A percentile compares a stretch with the other conserved stretches of the same genome.
phyloP scores from a whole-genome alignment of 148 eudicot species.

The Persicaria tinctoria region DNA sequence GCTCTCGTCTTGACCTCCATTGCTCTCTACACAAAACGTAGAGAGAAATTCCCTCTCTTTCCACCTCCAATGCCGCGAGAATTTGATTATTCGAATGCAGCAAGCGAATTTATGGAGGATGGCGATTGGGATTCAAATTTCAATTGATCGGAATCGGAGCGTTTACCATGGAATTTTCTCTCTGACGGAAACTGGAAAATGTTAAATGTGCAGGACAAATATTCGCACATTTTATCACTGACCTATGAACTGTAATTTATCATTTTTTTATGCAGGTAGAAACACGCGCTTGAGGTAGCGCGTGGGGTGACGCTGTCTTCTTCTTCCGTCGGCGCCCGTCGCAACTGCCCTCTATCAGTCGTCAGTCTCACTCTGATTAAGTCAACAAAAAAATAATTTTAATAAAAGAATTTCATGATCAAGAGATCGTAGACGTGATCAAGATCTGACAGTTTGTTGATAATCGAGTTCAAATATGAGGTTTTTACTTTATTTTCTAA shows the following conservation, averaged over 20 bases:
- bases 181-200: neutral
- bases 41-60: neutral
- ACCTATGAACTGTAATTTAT: neutral
- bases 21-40: neutral
- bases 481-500: too few species aligned
- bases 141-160: neutral
- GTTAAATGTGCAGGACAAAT: neutral
- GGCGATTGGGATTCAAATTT: neutral
- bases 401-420: too few species aligned
- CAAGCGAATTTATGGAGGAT: neutral
- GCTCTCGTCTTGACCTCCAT: slow-evolving; percentile 83
- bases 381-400: neutral
- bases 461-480: too few species aligned
- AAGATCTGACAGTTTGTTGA: too few species aligned
- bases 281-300: neutral
- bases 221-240: neutral
- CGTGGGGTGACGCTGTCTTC: neutral
- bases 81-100: neutral
- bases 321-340: slow-evolving; percentile 3
- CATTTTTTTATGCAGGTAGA: neutral
- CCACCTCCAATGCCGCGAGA: neutral
- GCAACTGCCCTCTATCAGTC: neutral
- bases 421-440: too few species aligned
- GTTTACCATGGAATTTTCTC: neutral
- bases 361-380: neutral